Base-by-base conservation (phyloP, 345 rosid genomes). In the Abelmoschus esculentus region DNA sequence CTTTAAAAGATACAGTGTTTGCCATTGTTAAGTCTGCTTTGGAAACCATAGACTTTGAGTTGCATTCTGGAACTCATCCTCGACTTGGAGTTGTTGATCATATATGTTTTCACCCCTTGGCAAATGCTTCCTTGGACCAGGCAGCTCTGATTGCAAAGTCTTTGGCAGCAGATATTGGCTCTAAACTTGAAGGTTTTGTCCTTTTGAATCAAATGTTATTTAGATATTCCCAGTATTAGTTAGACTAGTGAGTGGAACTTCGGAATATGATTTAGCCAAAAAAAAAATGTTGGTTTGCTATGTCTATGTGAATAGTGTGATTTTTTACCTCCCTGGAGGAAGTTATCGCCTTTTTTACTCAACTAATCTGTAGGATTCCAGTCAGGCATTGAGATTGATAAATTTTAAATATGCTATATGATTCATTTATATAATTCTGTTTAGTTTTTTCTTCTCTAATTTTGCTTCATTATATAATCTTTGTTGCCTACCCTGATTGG, bases 21-120 rank as follows among this genome's bases (percentile, higher is more conserved):
- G 85, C 98, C 13, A 89, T 91, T 89, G 91, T 91, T 73, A 83
- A 85, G 78, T 82, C 90, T 76, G 95, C 98, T 60, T 81, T 89
- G 42, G 86, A 84, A 59, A 73, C 82, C 1, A 85, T 91, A 61
- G 82, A 83, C 59, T 83, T 91, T 53, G 87, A 80, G 80, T 79
- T 66, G 65, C 98, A 93, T 57, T 75, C 62, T 60, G 98, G 96
- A 61, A 87, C 84, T 69, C 98, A 89, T 83, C 96, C 97, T 38
- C 83, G 96, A 28, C 92, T 91, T 73, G 97, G 97, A 73, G 96
- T 93, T 53, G 92, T 93, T 42, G 98, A 93, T 61, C 97, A 93
- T 74, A 80, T 89, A 66, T 91, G 98, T 80, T 89, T 93, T 80
- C 98, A 93, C 76, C 92, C 95, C 3, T 73, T 93, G 79, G 83